Percentiles rank a stretch among this genome's conserved stretches.
Evolutionary conservation across 768 basidiomycete species (phyloP).

Genomic region (Astraeus odoratus): DNA sequence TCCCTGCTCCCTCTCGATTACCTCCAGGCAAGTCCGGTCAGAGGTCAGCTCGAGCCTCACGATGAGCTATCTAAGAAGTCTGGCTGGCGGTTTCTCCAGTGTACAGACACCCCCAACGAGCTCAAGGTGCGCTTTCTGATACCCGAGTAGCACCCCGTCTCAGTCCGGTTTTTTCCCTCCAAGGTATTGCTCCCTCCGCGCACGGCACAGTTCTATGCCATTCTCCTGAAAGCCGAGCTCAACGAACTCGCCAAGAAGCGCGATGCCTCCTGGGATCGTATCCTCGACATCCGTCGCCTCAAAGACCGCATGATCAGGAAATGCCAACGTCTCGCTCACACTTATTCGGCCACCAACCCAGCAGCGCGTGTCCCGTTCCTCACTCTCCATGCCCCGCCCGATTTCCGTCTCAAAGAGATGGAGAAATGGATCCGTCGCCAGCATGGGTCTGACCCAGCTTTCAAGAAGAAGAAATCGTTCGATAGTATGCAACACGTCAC

Average conservation of each 20-base stretch:
- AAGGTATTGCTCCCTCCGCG: constrained; percentile 65
- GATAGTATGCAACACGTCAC: constrained; percentile 21
- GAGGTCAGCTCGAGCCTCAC: constrained; percentile 69
- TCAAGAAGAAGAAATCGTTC: constrained; percentile 13
- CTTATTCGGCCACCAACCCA: constrained; percentile 32
- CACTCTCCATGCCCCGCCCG: constrained; percentile 59
- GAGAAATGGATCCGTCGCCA: constrained; percentile 68
- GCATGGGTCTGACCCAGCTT: constrained; percentile 17
- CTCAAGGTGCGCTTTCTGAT: constrained; percentile 45
- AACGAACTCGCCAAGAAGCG: constrained; percentile 54
- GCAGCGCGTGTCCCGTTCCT: constrained; percentile 46
- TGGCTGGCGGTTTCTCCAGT: constrained; percentile 69
- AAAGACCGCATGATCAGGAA: constrained; percentile 82
- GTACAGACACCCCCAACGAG: constrained; percentile 70
- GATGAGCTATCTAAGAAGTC: constrained; percentile 42
- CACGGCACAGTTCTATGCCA: constrained; percentile 58
- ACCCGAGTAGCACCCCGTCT: background rate
- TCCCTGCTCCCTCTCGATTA: constrained; percentile 40
- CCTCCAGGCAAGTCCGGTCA: constrained; percentile 56
- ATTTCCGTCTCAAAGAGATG: constrained; percentile 74
- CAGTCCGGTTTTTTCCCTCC: constrained; percentile 6
- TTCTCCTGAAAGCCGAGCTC: constrained; percentile 56
- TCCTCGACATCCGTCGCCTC: constrained; percentile 67
- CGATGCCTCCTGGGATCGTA: constrained; percentile 56
- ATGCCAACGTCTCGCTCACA: constrained; percentile 56